Evolutionary conservation across 331 rosid genomes (phyloP).

Genomic region (Malus hybrid): DNA sequence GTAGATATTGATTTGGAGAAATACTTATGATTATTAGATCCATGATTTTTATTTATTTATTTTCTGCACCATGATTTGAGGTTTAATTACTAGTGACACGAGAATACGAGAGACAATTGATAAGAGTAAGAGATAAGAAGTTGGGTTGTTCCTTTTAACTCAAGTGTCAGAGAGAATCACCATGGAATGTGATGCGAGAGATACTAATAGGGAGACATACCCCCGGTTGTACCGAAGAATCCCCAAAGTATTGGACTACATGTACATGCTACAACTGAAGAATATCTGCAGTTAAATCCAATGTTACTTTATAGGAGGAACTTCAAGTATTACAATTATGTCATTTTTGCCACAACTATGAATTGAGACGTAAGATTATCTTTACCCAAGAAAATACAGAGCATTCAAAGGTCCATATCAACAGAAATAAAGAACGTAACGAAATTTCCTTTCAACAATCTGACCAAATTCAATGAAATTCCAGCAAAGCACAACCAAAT

Average conservation of each 20-base stretch:
- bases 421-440: not conserved
- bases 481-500: not conserved
- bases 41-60: not conserved
- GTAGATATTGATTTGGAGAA: conserved; percentile 50
- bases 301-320: too few species aligned
- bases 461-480: not conserved
- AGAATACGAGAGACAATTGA: not conserved
- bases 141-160: not conserved
- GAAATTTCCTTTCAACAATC: not conserved
- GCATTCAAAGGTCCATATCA: not conserved
- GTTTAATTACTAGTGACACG: conserved; percentile 12
- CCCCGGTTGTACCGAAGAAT: not conserved
- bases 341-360: not conserved
- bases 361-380: not conserved
- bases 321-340: too few species aligned
- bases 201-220: not conserved
- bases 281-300: not conserved
- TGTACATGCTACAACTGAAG: not conserved
- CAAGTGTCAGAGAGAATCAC: not conserved
- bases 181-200: not conserved
- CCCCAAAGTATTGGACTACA: not conserved
- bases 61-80: conserved; percentile 2
- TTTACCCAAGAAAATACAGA: not conserved
- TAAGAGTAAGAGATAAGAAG: not conserved
- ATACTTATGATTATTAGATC: conserved; percentile 31